Evolutionary conservation across 2,329 filamentous ascomycete species (phyloP).

Genomic region (Diaporthe sp.): DNA sequence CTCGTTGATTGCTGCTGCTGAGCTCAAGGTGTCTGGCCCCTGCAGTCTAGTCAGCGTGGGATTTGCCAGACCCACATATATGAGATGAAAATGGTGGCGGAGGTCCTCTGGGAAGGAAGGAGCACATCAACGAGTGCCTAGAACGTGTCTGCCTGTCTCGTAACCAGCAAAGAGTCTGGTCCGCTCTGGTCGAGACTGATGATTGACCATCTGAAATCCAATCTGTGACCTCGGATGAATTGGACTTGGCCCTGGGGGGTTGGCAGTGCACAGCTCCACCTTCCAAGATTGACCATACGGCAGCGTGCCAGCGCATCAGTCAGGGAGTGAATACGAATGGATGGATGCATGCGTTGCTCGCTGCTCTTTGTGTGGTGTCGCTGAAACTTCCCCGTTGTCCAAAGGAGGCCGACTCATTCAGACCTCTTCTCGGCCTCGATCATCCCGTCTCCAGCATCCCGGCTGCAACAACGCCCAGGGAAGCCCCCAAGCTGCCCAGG

Average conservation of each 20-base stretch:
- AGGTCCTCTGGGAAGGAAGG: constrained; percentile 12
- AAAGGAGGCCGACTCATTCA: constrained; percentile 20
- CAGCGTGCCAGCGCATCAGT: neutral
- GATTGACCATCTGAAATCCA: constrained; percentile 33
- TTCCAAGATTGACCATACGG: neutral
- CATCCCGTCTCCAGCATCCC: constrained; percentile 27
- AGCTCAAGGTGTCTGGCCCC: constrained; percentile 5
- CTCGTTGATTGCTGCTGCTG: constrained; percentile 20
- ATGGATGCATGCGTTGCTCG: neutral
- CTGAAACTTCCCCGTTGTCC: neutral
- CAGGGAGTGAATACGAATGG: neutral
- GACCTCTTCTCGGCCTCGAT: constrained; percentile 26
- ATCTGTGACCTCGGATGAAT: constrained; percentile 28
- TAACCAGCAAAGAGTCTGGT: constrained; percentile 4
- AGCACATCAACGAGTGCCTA: constrained; percentile 7
- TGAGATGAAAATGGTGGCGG: constrained; percentile 34
- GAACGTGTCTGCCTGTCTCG: constrained; percentile 8
- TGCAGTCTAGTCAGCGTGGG: constrained; percentile 28
- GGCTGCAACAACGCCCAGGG: constrained; percentile 27
- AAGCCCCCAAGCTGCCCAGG: constrained; percentile 9
- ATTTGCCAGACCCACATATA: constrained; percentile 30
- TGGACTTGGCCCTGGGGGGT: constrained; percentile 6
- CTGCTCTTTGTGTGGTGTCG: constrained; percentile 15
- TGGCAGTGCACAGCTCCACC: constrained; percentile 21
- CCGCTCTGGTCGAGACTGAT: constrained; percentile 7